A percentile compares a stretch with the other conserved stretches of the same genome.
These are phyloP conservation scores for Phytophthora brassicae DNA, from an alignment of 352 stramenopile genomes.

Conservation along the genomic window DNA sequence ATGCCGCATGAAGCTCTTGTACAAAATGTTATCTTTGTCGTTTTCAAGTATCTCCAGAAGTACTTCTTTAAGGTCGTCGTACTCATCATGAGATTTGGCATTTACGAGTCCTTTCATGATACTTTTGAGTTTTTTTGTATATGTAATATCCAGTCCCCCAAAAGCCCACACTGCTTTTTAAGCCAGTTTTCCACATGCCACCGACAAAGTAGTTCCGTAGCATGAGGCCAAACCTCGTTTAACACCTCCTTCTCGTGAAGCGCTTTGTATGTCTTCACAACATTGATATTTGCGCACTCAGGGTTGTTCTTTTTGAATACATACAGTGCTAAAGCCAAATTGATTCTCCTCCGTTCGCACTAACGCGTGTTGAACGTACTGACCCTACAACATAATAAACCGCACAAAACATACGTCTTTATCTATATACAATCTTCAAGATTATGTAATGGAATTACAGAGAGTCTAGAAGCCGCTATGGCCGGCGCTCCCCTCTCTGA, in stretches of 20 bases:
- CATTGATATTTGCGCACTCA: neutral
- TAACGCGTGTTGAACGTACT: slow-evolving; percentile 19
- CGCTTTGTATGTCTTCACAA: slow-evolving; percentile 11
- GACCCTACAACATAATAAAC: too few relatives aligned
- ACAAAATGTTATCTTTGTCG: neutral
- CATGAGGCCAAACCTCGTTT: neutral
- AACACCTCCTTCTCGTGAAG: slow-evolving; percentile 13
- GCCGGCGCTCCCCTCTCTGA: too few relatives aligned
- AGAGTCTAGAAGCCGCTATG: too few relatives aligned
- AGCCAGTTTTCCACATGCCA: slow-evolving; percentile 11
- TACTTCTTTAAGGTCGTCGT: neutral
- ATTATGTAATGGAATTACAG: too few relatives aligned
- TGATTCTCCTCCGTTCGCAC: slow-evolving; percentile 15
- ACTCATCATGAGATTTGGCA: too few relatives aligned
- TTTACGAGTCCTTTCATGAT: too few relatives aligned
- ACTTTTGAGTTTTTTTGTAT: too few relatives aligned
- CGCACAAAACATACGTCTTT: too few relatives aligned
- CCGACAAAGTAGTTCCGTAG: slow-evolving; percentile 11
- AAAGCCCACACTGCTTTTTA: slow-evolving; percentile 11
- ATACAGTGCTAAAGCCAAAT: neutral
- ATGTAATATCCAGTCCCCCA: too few relatives aligned
- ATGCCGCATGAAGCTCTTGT: neutral
- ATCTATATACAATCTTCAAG: too few relatives aligned
- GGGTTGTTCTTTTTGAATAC: slow-evolving; percentile 19
- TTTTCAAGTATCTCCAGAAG: neutral